Evolutionary conservation across 192 early-diverging fungal genomes (phyloP), one percentile per base, ranked within the genome.

Genomic region (Backusella morwellensis): DNA sequence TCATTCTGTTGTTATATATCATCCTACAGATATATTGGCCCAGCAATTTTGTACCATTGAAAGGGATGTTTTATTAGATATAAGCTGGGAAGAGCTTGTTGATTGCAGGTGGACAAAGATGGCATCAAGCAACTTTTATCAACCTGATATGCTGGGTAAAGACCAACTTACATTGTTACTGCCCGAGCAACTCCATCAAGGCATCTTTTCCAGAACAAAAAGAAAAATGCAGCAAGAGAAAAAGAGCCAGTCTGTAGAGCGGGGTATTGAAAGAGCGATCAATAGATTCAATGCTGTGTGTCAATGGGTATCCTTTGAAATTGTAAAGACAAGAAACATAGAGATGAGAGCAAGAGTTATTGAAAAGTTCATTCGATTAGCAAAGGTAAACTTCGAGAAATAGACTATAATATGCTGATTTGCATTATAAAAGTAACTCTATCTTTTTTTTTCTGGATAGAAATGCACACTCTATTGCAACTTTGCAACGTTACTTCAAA

Each of bases 281-380:
- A 73, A 85, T n/a, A 50, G 84, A 23, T 85, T 85, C 69, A 85
- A 85, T 56, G 35, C 78, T 0, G 83, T 84, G 0, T 86, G 86
- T 50, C 85, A 86, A 36, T 91, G 90, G 90, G 90, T 90, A 0
- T 81, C 88, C 1, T 81, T 83, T n/a, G 86, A 87, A 76, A 89
- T 91, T 40, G 66, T 91, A 19, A 44, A 73, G 41, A 81, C 83
- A 9, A 70, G 40, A 6, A 76, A 83, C 54, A 14, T 83, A 32
- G 87, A 87, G 6, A 70, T 77, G 35, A 78, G 90, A 47, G 88
- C 85, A 29, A 81, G 78, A 44, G 86, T 90, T 0, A 83, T 91
- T 38, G 89, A 90, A 74, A 90, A 90, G 42, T 89, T 90, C 41
- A 91, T 91, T 71, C 80, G 88, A 29, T 81, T 91, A 21, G 90